Evolutionary conservation across 352 stramenopile species (phyloP), one percentile per base, ranked within the genome.

Genomic region (Globisporangium heterothallicum): DNA sequence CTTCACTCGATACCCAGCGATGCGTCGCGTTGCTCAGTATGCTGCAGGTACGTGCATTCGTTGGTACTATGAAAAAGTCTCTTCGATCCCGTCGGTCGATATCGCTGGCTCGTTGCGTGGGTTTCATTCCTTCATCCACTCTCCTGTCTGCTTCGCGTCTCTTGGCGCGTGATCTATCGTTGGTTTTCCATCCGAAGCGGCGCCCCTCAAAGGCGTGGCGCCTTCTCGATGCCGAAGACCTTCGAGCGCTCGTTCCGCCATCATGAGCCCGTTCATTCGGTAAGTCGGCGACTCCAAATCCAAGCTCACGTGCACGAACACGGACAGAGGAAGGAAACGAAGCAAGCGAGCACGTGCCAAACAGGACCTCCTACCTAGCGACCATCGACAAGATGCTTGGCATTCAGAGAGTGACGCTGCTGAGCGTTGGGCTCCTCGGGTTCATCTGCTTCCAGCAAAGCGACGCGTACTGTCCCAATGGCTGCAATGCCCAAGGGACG

Each of bases 401-500:
- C 18, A 35, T 70, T 38, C 64, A 63, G 29, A 75, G 71, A 46
- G 66, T 75, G 47, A 63, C 59, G 46, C 45, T 81, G 18, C 51
- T 83, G 19, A 68, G 50, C 36, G 42, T 81, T 18, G 61, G 48
- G 35, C 38, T 67, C 19, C 32, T 80, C 44, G 54, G 58, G 35
- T 47, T 84, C 29, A 18, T 80, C 49, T 46, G 48, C 24, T 59
- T 73, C 26, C 61, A 63, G 38, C 43, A 50, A 1, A 48, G 51
- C 32, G 55, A 71, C n/a, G 76, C 61, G 12, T 89, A 89, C 59
- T 92, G 84, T 55, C 79, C 80, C 14, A 94, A 92, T 40, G 79
- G 77, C 30, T 94, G 85, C 70, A 93, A 88, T 49, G 86, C 78
- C 3, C 84, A 96, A 46, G 86, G 86, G 22, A 89, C 74, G 6